Conservation (phyloP, 345 rosid species). For the Populus deltoides region DNA sequence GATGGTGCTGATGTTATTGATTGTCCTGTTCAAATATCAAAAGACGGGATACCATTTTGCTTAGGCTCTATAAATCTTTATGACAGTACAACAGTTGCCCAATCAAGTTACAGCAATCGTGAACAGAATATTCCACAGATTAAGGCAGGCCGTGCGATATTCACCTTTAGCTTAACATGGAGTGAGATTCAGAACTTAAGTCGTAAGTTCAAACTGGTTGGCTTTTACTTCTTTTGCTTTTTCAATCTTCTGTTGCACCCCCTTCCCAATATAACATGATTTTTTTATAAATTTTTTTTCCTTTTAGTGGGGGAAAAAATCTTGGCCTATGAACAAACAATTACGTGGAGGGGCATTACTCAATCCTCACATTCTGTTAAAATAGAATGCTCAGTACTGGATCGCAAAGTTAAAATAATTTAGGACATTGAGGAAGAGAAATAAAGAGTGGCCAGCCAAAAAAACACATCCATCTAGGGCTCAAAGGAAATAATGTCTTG, state of each 20-base stretch:
- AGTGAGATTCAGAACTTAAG: slow-evolving; percentile 53
- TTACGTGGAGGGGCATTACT: neutral
- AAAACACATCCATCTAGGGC: neutral
- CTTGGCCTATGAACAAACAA: no score
- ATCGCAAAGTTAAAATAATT: no score
- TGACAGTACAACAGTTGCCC: slow-evolving; percentile 39
- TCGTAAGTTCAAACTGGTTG: slow-evolving; percentile 49
- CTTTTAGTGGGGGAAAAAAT: no score
- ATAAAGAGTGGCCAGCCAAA: neutral
- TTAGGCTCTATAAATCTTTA: slow-evolving; percentile 57
- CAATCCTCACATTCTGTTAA: neutral
- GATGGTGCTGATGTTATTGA: slow-evolving; percentile 76
- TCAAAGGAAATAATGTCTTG: neutral
- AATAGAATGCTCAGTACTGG: neutral
- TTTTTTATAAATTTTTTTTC: neutral
- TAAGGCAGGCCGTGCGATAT: slow-evolving; percentile 35
- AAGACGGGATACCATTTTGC: slow-evolving; percentile 73
- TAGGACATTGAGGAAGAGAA: neutral
- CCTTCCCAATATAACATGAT: neutral
- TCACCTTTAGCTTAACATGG: slow-evolving; percentile 68
- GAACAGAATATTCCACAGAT: slow-evolving; percentile 45
- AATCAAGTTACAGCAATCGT: slow-evolving; percentile 40
- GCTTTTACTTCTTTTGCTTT: slow-evolving; percentile 6
- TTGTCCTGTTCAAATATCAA: slow-evolving; percentile 83
- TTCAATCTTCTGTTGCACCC: neutral